These are phyloP conservation scores for Oenanthe javanica DNA, from an alignment of 140 eudicot species.

Conservation along the genomic window DNA sequence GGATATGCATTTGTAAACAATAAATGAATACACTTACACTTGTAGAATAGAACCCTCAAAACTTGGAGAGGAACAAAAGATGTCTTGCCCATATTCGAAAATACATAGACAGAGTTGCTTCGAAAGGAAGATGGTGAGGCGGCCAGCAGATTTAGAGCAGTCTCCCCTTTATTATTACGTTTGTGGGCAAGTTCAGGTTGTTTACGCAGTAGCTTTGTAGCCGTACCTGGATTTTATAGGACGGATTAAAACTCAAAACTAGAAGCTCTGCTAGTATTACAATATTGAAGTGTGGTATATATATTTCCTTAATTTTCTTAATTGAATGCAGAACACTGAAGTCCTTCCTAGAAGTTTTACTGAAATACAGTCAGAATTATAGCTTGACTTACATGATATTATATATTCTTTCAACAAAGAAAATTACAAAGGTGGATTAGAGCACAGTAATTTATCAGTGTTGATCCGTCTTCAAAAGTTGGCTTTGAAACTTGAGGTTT, in stretches of 20 bases:
- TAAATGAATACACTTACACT: background rate
- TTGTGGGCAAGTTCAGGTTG: background rate
- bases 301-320: too few species aligned
- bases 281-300: background rate
- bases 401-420: too few species aligned
- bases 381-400: too few species aligned
- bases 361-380: too few species aligned
- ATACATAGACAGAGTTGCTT: background rate
- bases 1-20: background rate
- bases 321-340: too few species aligned
- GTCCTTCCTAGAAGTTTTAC: too few species aligned
- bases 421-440: background rate
- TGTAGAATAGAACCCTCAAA: conserved; percentile 3
- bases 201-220: background rate
- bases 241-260: background rate
- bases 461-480: background rate
- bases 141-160: background rate
- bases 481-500: background rate
- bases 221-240: conserved; percentile 3
- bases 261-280: background rate
- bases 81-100: conserved; percentile 6
- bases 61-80: background rate
- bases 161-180: background rate
- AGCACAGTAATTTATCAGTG: background rate
- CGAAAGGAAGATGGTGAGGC: background rate